A percentile compares a stretch with the other conserved stretches of the same genome.
phyloP scores from a whole-genome alignment of 495 filamentous ascomycete species.

The Penicillium cataractarum region DNA sequence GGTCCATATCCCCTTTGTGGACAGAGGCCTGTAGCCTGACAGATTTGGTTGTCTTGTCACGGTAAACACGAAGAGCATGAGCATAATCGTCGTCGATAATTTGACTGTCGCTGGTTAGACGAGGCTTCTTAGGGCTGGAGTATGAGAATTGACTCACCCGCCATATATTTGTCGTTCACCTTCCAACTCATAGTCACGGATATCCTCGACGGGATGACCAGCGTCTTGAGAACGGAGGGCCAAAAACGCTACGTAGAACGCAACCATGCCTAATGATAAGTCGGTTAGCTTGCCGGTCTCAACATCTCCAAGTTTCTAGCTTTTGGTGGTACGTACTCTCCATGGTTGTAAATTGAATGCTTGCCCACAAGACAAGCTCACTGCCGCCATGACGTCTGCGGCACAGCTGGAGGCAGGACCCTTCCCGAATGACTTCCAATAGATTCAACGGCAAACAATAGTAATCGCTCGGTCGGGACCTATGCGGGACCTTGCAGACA shows the following conservation, averaged over 20 bases:
- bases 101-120: constrained; percentile 46
- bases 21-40: constrained; percentile 60
- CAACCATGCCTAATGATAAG: constrained; percentile 60
- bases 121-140: background rate
- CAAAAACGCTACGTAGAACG: constrained; percentile 77
- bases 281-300: constrained; percentile 9
- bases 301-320: background rate
- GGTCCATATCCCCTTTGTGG: constrained; percentile 44
- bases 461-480: constrained; percentile 41
- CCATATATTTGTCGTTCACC: constrained; percentile 70
- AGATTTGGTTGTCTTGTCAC: constrained; percentile 64
- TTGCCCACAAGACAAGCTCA: constrained; percentile 57
- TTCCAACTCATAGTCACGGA: constrained; percentile 62
- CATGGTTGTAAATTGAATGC: constrained; percentile 58
- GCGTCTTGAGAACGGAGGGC: constrained; percentile 72
- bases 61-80: constrained; percentile 73
- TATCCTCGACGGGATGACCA: constrained; percentile 50
- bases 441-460: constrained; percentile 55
- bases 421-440: constrained; percentile 56
- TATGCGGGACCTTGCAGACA: constrained; percentile 52
- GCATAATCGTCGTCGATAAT: constrained; percentile 71
- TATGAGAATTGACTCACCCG: constrained; percentile 54
- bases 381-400: constrained; percentile 47
- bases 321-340: constrained; percentile 50
- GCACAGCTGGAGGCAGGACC: constrained; percentile 58